phyloP scores from a whole-genome alignment of 768 basidiomycete genomes.

The Serendipita vermifera region DNA sequence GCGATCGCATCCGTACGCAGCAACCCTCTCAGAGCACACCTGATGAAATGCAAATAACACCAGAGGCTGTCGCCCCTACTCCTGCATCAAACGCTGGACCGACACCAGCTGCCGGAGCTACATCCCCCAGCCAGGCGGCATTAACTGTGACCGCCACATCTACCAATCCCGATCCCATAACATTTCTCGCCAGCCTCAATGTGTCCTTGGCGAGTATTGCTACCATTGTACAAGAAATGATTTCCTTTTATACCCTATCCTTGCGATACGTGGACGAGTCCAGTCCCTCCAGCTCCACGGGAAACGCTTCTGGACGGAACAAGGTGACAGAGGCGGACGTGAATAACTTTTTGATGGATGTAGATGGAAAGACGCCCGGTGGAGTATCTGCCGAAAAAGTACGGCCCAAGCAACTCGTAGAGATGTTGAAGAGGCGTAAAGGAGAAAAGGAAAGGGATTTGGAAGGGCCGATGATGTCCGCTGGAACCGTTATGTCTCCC shows the following conservation, averaged over 20 bases:
- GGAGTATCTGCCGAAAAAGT: constrained; percentile 17
- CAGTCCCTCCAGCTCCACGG: constrained; percentile 18
- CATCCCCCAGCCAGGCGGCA: constrained; percentile 31
- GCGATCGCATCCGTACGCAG: constrained; percentile 37
- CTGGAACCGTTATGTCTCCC: background rate
- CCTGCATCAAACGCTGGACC: constrained; percentile 14
- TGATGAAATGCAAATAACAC: constrained; percentile 18
- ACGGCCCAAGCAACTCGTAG: constrained; percentile 31
- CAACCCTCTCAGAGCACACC: constrained; percentile 12
- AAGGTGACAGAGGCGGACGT: constrained; percentile 19
- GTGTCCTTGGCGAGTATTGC: constrained; percentile 71
- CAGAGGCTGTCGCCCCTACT: constrained; percentile 23
- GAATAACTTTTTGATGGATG: constrained; percentile 7
- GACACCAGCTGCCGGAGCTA: constrained; percentile 12
- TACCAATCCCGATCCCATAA: constrained; percentile 41
- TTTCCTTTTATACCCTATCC: constrained; percentile 83
- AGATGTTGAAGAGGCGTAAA: constrained; percentile 51
- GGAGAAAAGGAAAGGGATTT: constrained; percentile 46
- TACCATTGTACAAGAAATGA: constrained; percentile 80
- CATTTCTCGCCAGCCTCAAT: constrained; percentile 76
- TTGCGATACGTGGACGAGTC: constrained; percentile 60
- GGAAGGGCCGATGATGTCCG: background rate
- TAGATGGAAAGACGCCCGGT: constrained; percentile 16
- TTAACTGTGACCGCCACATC: constrained; percentile 8
- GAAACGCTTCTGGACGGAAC: constrained; percentile 19